Percentiles rank a stretch among this genome's conserved stretches.
phyloP scores from a whole-genome alignment of 2,329 filamentous ascomycete species.

The Ophiostoma sp. region DNA sequence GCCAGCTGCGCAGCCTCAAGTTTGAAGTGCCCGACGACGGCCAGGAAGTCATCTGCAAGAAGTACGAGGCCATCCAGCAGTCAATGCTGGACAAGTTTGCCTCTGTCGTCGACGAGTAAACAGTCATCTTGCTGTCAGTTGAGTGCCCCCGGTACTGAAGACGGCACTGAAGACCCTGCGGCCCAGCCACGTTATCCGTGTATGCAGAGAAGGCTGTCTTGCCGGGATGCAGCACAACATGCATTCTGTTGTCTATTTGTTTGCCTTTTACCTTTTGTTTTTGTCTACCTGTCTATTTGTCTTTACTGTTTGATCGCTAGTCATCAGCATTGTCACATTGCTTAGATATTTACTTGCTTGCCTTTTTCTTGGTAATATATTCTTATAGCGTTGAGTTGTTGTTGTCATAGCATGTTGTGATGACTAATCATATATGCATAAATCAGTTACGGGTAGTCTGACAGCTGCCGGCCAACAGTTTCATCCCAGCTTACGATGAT shows the following conservation, averaged over 20 bases:
- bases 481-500: not conserved
- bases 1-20: slow-evolving; percentile 83
- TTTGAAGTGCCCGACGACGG: slow-evolving; percentile 89
- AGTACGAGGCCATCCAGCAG: slow-evolving; percentile 91
- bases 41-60: slow-evolving; percentile 74
- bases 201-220: not conserved
- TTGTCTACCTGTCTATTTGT: not conserved
- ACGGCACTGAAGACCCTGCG: not conserved
- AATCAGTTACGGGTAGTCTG: not conserved
- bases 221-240: not conserved
- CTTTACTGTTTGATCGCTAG: not conserved
- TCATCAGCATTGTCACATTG: slow-evolving; percentile 10
- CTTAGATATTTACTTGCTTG: slow-evolving; percentile 10
- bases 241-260: not conserved
- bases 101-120: slow-evolving; percentile 82
- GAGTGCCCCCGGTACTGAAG: not conserved
- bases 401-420: not conserved
- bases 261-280: not conserved
- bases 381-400: not conserved
- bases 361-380: slow-evolving; percentile 5
- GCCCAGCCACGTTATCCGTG: too few relatives aligned
- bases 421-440: not conserved
- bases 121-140: too few relatives aligned
- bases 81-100: slow-evolving; percentile 97
- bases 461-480: not conserved